Evolutionary conservation across 257 asterid species (phyloP), one percentile per base, ranked within the genome.

Genomic region (Nicotiana tomentosiformis): DNA sequence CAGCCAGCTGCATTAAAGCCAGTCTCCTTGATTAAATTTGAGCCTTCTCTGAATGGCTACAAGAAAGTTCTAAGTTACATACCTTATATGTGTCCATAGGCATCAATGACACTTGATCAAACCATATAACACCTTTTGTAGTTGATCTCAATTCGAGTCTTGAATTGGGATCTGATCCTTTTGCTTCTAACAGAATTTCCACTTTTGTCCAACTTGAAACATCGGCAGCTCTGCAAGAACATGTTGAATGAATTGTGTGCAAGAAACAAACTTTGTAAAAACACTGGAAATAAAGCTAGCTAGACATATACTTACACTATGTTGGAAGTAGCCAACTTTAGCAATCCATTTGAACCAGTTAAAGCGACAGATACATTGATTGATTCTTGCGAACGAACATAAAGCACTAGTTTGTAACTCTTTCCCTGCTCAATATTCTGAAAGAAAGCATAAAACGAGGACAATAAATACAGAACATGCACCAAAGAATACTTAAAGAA

Each of bases 71-170:
- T 49, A 26, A 72, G 49, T 0, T 20, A 64, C 80, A 66, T 83
- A 94, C 99, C 97, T 94, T 96, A 84, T 92, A 92, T 7, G 99
- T 93, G 77, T 93, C 98, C 64, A 90, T 81, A 85, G 98, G 99
- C 98, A 94, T 94, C 79, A 96, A 86, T 18, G 99, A 96, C 30
- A 96, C 96, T 91, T 96, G 99, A 86, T 96, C 99, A 69, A 94
- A 92, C 99, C 99, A 96, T 85, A 94, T 80, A 80, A 91, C 93
- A 82, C 98, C 97, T 83, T 91, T 90, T 83, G 37, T 88, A n/a
- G 90, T 88, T 4, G 98, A 93, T 26, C 90, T 92, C 83, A 96
- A 85, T 81, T 94, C 97, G 88, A 96, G 92, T 83, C 97, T 94
- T 77, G 98, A 85, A 53, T 91, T 90, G 85, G 92, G 84, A 87